These are phyloP conservation scores for Kokia cookei DNA, from an alignment of 441 rosid genomes.

Conservation along the genomic window DNA sequence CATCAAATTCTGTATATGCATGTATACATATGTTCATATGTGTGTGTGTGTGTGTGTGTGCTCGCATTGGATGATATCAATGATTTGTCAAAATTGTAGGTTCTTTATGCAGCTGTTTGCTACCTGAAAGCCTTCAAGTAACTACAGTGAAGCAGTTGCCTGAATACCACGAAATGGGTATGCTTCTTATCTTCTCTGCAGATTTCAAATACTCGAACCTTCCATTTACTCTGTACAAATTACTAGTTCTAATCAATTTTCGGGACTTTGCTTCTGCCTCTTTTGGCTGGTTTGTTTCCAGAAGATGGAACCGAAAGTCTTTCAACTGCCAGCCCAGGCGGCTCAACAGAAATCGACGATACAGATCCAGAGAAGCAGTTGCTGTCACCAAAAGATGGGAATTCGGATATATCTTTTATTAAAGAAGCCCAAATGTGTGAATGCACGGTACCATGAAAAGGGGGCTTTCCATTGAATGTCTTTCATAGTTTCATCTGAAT, in stretches of 20 bases:
- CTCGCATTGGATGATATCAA: not conserved
- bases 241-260: not conserved
- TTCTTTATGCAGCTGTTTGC: slow-evolving; percentile 65
- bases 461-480: not conserved
- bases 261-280: not conserved
- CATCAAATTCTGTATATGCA: not conserved
- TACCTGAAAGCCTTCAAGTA: slow-evolving; percentile 81
- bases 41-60: not conserved
- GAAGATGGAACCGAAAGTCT: slow-evolving; percentile 45
- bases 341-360: slow-evolving; percentile 43
- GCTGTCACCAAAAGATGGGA: slow-evolving; percentile 29
- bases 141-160: slow-evolving; percentile 63
- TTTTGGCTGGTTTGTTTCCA: slow-evolving; percentile 10
- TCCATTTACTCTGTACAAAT: not conserved
- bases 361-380: slow-evolving; percentile 48
- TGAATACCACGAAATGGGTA: slow-evolving; percentile 40
- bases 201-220: not conserved
- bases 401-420: slow-evolving; percentile 44
- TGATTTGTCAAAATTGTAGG: slow-evolving; percentile 29
- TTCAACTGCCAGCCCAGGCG: slow-evolving; percentile 28
- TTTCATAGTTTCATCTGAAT: not conserved
- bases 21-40: not conserved
- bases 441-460: not conserved
- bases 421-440: slow-evolving; percentile 38
- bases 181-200: not conserved